Evolutionary conservation across 225 moss, liverwort and hornwort genomes (phyloP), one percentile per base, ranked within the genome.

Genomic region (Sphagnum tenellum): DNA sequence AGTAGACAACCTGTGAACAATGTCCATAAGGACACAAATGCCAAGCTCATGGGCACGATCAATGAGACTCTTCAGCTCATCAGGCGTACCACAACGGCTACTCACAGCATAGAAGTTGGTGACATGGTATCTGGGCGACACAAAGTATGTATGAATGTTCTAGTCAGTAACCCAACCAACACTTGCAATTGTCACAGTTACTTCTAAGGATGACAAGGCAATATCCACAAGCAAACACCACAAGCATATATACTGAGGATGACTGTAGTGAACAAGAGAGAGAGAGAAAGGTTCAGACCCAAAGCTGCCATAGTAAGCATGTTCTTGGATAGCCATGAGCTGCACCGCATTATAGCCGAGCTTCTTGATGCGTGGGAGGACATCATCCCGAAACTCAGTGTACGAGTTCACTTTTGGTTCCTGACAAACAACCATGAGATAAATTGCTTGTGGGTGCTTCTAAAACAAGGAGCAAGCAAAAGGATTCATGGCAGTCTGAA

Each of bases 51-150:
- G 64, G 9, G 64, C 64, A 14, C 14, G 47, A 64, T 64, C 64
- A 64, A 64, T 64, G 4, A 64, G 64, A 48, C 64, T 64, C 64
- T 64, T 64, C 47, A 64, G 49, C 5, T 64, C 64, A 64, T 64
- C 64, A 29, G 64, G 64, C 1, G 64, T 64, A 14, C 64, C 64
- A 50, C 64, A 64, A 10, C 64, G 48, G 50, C 64, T 64, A 29
- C 64, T 64, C 64, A 64, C 64, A 47, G 46, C 64, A 50, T 47
- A 64, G n/a, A 64, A 64, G 14, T 64, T 64, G 47, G 64, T 64
- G 11, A 64, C 64, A 14, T 64, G 64, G 12, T 64, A 64, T 14
- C 64, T 64, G 64, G 9, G 44, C 0, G 50, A 48, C 49, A 7
- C 4, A 64, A 64, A 49, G 13, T 46, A 61, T 29, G 29, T 29